Conservation (phyloP, 192 early-diverging fungal species). For the Mortierella antarctica region DNA sequence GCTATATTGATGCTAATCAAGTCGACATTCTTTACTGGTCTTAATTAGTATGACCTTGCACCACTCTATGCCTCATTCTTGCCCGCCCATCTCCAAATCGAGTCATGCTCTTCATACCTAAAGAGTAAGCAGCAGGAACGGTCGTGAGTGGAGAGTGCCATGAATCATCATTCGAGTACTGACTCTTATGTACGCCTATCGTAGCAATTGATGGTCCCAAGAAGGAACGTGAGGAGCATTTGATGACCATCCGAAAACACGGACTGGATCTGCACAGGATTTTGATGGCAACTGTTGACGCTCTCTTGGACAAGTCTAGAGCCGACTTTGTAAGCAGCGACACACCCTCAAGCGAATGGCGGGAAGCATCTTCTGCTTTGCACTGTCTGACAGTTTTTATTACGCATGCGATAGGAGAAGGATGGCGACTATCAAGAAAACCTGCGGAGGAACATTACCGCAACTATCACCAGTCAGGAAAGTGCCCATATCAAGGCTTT, state of each 20-base stretch:
- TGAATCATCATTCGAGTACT: neutral
- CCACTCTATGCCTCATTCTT: constrained; percentile 44
- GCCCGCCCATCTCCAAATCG: constrained; percentile 29
- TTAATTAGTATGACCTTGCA: constrained; percentile 30
- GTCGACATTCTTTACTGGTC: too few relatives aligned
- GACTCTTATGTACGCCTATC: neutral
- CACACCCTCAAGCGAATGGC: neutral
- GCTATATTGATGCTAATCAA: neutral
- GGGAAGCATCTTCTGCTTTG: too few relatives aligned
- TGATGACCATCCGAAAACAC: constrained; percentile 15
- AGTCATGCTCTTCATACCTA: constrained; percentile 35
- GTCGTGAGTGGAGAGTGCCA: neutral
- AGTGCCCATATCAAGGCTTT: constrained; percentile 8
- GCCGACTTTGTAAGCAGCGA: constrained; percentile 15
- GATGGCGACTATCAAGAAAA: neutral
- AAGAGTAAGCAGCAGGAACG: constrained; percentile 14
- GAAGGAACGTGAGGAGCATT: constrained; percentile 28
- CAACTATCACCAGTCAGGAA: constrained; percentile 4
- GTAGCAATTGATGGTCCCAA: constrained; percentile 14
- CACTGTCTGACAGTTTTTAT: neutral
- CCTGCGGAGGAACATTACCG: constrained; percentile 13
- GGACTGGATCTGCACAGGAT: constrained; percentile 34
- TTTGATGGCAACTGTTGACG: constrained; percentile 42
- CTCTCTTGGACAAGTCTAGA: constrained; percentile 17
- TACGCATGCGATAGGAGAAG: neutral